These are phyloP conservation scores for Acidomyces sp. DNA, from an alignment of 495 filamentous ascomycete genomes.

Conservation along the genomic window DNA sequence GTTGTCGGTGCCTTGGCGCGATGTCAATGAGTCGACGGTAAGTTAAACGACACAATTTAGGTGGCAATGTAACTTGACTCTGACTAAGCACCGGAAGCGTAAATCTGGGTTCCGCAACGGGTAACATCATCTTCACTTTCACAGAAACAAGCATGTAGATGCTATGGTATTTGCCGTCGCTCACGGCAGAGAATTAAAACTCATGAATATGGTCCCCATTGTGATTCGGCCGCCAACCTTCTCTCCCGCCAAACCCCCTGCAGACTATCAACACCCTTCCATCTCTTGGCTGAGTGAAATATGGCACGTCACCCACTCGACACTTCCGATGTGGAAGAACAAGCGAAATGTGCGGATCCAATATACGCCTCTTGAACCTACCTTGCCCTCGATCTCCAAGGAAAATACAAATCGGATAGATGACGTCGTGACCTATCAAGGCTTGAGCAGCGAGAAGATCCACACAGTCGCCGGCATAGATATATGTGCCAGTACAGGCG, in stretches of 20 bases:
- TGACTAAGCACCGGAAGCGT: no score
- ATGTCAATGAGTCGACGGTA: no score
- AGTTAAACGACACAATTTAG: no score
- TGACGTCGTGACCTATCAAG: slow-evolving; percentile 55
- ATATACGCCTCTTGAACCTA: slow-evolving; percentile 40
- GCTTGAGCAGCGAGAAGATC: slow-evolving; percentile 32
- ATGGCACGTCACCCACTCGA: slow-evolving; percentile 67
- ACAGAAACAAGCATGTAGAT: slow-evolving; percentile 3
- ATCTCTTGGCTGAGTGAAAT: slow-evolving; percentile 49
- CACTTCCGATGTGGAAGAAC: slow-evolving; percentile 59
- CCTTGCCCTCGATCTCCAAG: slow-evolving; percentile 8
- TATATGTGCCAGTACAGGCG: slow-evolving; percentile 31
- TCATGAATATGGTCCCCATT: slow-evolving; percentile 3
- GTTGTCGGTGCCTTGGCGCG: no score
- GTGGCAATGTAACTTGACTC: no score
- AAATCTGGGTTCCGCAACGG: no score
- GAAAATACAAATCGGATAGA: slow-evolving; percentile 37
- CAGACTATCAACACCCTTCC: slow-evolving; percentile 34
- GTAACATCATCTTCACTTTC: no score
- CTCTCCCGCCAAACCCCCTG: slow-evolving; percentile 11
- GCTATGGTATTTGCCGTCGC: not conserved
- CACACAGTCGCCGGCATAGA: slow-evolving; percentile 53
- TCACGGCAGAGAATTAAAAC: not conserved
- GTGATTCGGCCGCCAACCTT: slow-evolving; percentile 19
- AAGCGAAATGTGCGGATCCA: slow-evolving; percentile 64